Conservation (phyloP, 805 yeast species). For the Cyberlindnera lachancei region DNA sequence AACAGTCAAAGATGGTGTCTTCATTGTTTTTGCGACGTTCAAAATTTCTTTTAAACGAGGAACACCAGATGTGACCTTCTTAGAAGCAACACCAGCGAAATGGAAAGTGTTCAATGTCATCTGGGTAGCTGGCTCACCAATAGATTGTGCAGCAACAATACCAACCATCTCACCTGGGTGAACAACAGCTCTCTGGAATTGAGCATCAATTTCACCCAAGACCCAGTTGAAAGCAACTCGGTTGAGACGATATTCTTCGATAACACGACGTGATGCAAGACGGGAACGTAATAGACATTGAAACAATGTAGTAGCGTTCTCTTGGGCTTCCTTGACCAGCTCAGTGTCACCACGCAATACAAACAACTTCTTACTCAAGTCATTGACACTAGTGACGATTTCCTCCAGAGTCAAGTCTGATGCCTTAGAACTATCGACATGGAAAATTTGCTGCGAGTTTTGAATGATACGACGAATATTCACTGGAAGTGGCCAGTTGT, state of each 20-base stretch:
- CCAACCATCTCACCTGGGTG: slow-evolving; percentile 99
- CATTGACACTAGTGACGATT: slow-evolving; percentile 63
- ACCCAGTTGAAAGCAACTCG: slow-evolving; percentile 93
- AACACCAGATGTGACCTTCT: slow-evolving; percentile 94
- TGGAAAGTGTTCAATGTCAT: slow-evolving; percentile 97
- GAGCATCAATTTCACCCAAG: slow-evolving; percentile 86
- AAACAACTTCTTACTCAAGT: slow-evolving; percentile 54
- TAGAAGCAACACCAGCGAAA: slow-evolving; percentile 95
- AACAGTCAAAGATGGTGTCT: slow-evolving; percentile 99
- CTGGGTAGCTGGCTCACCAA: slow-evolving; percentile 98
- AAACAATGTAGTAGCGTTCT: slow-evolving; percentile 83
- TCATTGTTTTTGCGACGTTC: slow-evolving; percentile 96
- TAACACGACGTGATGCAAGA: slow-evolving; percentile 80
- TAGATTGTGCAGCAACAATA: slow-evolving; percentile 94
- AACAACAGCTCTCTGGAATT: slow-evolving; percentile 84
- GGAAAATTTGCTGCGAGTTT: slow-evolving; percentile 96
- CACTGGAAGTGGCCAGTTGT: slow-evolving; percentile 96
- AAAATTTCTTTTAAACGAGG: slow-evolving; percentile 97
- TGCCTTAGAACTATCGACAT: slow-evolving; percentile 82
- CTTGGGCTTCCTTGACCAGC: slow-evolving; percentile 78
- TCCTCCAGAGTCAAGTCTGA: slow-evolving; percentile 85
- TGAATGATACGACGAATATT: slow-evolving; percentile 93
- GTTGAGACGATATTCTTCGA: slow-evolving; percentile 83
- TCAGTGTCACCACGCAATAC: slow-evolving; percentile 80
- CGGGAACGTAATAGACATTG: slow-evolving; percentile 91